Evolutionary conservation across 257 asterid species (phyloP).

Genomic region (Ballota nigra): DNA sequence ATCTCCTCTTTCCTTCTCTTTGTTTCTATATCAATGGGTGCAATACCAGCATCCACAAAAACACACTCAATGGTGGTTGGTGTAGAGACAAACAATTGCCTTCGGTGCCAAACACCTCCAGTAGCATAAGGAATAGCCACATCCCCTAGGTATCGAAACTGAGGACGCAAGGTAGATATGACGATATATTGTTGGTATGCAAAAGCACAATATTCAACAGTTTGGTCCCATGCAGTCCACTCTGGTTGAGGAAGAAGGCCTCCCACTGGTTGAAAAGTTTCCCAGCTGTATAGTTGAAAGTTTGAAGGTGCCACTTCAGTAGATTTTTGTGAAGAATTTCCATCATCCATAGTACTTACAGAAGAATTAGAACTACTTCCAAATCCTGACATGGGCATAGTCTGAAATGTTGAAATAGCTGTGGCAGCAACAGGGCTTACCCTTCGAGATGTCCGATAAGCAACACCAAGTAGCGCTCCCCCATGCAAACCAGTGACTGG

Average conservation of each 20-base stretch:
- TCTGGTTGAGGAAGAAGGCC: conserved; percentile 99
- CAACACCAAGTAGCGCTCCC: conserved; percentile 91
- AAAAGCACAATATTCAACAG: conserved; percentile 97
- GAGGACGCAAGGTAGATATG: conserved; percentile 95
- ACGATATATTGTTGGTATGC: conserved; percentile 86
- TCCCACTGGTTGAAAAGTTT: conserved; percentile 93
- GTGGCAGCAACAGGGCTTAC: conserved; percentile 76
- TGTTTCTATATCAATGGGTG: conserved; percentile 78
- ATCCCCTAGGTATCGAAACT: conserved; percentile 92
- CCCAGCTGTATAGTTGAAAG: conserved; percentile 97
- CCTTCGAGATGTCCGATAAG: conserved; percentile 93
- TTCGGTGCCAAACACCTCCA: conserved; percentile 97
- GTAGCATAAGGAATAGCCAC: conserved; percentile 96
- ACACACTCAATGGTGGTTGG: conserved; percentile 98
- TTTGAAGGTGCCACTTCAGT: conserved; percentile 78
- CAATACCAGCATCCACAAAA: conserved; percentile 91
- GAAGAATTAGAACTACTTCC: conserved; percentile 64
- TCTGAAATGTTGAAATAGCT: conserved; percentile 81
- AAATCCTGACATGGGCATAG: conserved; percentile 90
- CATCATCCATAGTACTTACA: conserved; percentile 72
- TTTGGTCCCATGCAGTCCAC: conserved; percentile 99
- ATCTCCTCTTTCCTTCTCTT: conserved; percentile 77
- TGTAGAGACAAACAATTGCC: conserved; percentile 94
- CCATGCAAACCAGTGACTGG: conserved; percentile 92
- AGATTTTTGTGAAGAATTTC: conserved; percentile 59